These are phyloP conservation scores for Trichothecium roseum DNA, from an alignment of 2,329 filamentous ascomycete species.

Conservation along the genomic window DNA sequence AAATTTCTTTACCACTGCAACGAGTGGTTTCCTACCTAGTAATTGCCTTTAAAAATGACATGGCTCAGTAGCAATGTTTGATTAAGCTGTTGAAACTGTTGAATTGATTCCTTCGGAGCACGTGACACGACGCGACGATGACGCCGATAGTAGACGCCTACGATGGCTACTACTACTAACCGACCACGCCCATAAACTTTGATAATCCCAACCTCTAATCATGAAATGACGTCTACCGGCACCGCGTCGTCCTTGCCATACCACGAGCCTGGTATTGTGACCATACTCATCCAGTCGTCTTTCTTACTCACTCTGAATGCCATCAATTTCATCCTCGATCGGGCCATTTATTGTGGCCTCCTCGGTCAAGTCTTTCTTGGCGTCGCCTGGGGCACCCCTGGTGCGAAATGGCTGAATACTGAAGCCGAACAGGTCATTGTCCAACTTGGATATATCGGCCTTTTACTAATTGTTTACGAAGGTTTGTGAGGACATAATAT, in stretches of 20 bases:
- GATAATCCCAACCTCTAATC: no score
- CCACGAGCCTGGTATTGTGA: conserved; percentile 49
- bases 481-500: conserved; percentile 22
- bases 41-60: no score
- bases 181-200: no score
- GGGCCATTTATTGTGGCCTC: conserved; percentile 56
- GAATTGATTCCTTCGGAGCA: no score
- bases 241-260: conserved; percentile 35
- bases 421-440: conserved; percentile 45
- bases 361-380: conserved; percentile 63
- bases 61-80: no score
- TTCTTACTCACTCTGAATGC: conserved; percentile 55
- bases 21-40: no score
- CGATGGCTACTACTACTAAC: no score
- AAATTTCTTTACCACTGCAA: no score
- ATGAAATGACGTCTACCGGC: no score
- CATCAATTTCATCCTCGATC: conserved; percentile 46
- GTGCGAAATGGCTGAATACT: conserved; percentile 45
- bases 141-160: no score
- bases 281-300: conserved; percentile 48
- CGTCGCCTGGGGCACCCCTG: conserved; percentile 59
- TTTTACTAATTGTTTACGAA: conserved; percentile 65
- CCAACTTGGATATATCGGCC: conserved; percentile 60
- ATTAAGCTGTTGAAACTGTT: no score
- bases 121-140: no score